Evolutionary conservation across 148 eudicot genomes (phyloP), one percentile per base, ranked within the genome.

Genomic region (Rhododendron ferrugineum): DNA sequence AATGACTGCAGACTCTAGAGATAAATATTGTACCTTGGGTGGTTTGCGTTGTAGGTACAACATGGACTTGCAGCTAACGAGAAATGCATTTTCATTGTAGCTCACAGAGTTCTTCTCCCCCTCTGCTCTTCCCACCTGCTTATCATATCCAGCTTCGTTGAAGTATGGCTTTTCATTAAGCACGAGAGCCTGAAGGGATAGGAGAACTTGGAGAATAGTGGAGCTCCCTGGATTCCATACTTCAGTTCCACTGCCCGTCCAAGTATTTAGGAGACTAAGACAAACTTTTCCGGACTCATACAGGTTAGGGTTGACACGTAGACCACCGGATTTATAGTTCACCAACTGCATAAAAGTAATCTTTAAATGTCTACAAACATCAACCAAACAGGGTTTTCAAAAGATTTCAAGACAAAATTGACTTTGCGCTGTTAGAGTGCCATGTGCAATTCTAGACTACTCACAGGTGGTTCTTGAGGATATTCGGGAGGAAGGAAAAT

Each of bases 231-330:
- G 97, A 83, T 91, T 95, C 99, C 99, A 97, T 60, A 91, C 93
- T 92, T 97, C 99, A 70, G 91, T 92, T 68, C 96, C 98, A 10
- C 90, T 88, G 82, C 99, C 99, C 11, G 92, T 88, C 99, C 99
- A 97, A 46, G 99, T 97, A 82, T 97, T 97, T 54, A 97, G 91
- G 49, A 97, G 96, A 90, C 99, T 97, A 10, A 97, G 98, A 80
- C 99, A 97, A 86, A 97, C 98, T 82, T 91, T 95, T 81, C 99
- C 99, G 0, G 99, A 97, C 84, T 97, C 99, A n/a, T 97, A 97
- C 83, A 97, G 89, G 89, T 97, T 97, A 2, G 99, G 99, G 88
- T 97, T 97, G 83, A 95, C 88, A 58, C 99, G 96, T 76, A 97
- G 92, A 49, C 99, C 99, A 11, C 98, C 94, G 30, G 99, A 97